Evolutionary conservation across 2,329 filamentous ascomycete species (phyloP).

Genomic region (Didymosphaeria variabile): DNA sequence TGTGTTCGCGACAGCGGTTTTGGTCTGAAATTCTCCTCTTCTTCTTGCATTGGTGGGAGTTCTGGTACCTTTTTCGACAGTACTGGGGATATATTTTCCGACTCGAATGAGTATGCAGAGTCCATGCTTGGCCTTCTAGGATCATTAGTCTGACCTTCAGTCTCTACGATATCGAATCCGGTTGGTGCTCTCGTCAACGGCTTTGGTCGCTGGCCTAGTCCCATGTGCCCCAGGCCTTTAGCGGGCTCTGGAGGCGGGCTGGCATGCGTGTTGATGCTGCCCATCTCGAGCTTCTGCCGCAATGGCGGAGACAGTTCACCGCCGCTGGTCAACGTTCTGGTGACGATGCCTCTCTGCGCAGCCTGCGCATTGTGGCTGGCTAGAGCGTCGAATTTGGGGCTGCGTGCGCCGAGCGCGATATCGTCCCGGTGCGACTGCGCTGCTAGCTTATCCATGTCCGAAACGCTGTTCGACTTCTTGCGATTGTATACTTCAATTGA

Average conservation of each 20-base stretch:
- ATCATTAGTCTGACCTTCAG: slow-evolving; percentile 12
- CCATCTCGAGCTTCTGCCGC: slow-evolving; percentile 47
- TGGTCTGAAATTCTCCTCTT: slow-evolving; percentile 62
- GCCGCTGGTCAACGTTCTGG: slow-evolving; percentile 43
- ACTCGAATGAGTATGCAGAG: slow-evolving; percentile 43
- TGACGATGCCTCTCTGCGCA: slow-evolving; percentile 40
- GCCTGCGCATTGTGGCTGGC: slow-evolving; percentile 35
- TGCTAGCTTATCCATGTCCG: slow-evolving; percentile 27
- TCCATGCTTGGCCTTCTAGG: slow-evolving; percentile 40
- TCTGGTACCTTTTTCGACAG: slow-evolving; percentile 33
- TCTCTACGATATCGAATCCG: slow-evolving; percentile 40
- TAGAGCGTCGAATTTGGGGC: slow-evolving; percentile 35
- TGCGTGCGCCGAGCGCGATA: slow-evolving; percentile 36
- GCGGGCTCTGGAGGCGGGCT: slow-evolving; percentile 38
- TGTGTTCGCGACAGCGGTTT: slow-evolving; percentile 65
- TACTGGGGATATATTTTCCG: slow-evolving; percentile 38
- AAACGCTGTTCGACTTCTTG: slow-evolving; percentile 51
- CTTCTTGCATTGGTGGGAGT: slow-evolving; percentile 43
- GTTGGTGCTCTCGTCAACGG: slow-evolving; percentile 43
- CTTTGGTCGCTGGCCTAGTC: slow-evolving; percentile 44
- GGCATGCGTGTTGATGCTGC: slow-evolving; percentile 45
- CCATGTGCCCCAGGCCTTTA: slow-evolving; percentile 45
- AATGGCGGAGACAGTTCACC: slow-evolving; percentile 49
- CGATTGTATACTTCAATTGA: slow-evolving; percentile 74
- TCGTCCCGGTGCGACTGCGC: slow-evolving; percentile 42